Evolutionary conservation across 1,284 basidiomycete species (phyloP).

Genomic region (Apiotrichum sp.): DNA sequence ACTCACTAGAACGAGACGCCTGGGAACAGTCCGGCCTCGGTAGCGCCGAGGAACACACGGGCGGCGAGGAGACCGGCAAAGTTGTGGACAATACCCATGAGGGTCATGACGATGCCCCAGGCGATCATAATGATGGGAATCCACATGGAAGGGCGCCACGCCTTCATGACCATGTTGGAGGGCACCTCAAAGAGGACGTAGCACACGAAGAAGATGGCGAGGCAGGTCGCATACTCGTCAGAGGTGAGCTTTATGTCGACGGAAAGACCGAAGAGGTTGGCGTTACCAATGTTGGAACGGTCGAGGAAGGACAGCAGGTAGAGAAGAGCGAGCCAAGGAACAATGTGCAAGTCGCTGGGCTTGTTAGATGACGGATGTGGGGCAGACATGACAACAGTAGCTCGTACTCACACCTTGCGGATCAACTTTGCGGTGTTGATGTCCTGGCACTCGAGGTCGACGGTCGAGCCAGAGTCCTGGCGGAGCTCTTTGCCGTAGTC

Average conservation of each 20-base stretch:
- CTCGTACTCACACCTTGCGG: slow-evolving; percentile 11
- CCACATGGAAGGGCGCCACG: slow-evolving; percentile 29
- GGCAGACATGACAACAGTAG: too few relatives aligned
- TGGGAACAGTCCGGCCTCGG: slow-evolving; percentile 42
- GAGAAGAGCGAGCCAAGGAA: slow-evolving; percentile 50
- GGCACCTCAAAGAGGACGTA: slow-evolving; percentile 51
- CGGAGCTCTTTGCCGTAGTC: slow-evolving; percentile 1
- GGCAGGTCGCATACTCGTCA: slow-evolving; percentile 26
- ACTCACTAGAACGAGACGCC: slow-evolving; percentile 31
- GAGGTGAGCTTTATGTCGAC: slow-evolving; percentile 23
- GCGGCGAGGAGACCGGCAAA: slow-evolving; percentile 38
- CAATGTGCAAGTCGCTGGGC: slow-evolving; percentile 24
- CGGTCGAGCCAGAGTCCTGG: not conserved
- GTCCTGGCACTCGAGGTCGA: slow-evolving; percentile 6
- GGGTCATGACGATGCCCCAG: slow-evolving; percentile 47
- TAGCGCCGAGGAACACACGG: slow-evolving; percentile 32
- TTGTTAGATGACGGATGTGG: not conserved
- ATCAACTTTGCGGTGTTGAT: slow-evolving; percentile 7
- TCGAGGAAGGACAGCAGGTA: slow-evolving; percentile 67
- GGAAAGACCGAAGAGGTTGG: slow-evolving; percentile 30
- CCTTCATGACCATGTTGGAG: slow-evolving; percentile 54
- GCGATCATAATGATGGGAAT: slow-evolving; percentile 35
- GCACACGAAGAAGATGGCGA: slow-evolving; percentile 42
- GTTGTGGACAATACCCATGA: slow-evolving; percentile 45
- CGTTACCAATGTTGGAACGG: slow-evolving; percentile 64